phyloP scores from a whole-genome alignment of 2,329 filamentous ascomycete species.

The Aplosporella prunicola region DNA sequence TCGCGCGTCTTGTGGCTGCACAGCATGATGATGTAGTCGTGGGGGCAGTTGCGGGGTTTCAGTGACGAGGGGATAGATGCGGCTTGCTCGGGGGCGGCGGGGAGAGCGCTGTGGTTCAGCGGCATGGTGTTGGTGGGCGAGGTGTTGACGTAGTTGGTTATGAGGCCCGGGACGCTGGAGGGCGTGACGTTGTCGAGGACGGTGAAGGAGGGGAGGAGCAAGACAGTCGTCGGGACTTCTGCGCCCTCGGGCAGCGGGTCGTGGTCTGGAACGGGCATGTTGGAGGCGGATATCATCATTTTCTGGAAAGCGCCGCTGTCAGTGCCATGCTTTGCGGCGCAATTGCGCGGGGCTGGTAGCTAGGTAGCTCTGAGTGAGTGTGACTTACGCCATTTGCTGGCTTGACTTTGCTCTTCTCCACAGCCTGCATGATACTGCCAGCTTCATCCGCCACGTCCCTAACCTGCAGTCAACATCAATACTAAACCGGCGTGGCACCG shows the following conservation, averaged over 20 bases:
- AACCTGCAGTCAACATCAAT: slow-evolving; percentile 12
- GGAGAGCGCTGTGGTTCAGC: slow-evolving; percentile 31
- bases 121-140: slow-evolving; percentile 66
- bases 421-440: slow-evolving; percentile 47
- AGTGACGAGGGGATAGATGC: slow-evolving; percentile 53
- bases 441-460: slow-evolving; percentile 59
- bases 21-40: slow-evolving; percentile 79
- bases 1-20: slow-evolving; percentile 94
- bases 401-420: slow-evolving; percentile 42
- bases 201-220: slow-evolving; percentile 78
- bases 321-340: not conserved
- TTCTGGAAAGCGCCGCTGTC: slow-evolving; percentile 40
- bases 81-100: slow-evolving; percentile 16
- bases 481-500: slow-evolving; percentile 56
- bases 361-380: not conserved
- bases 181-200: slow-evolving; percentile 78
- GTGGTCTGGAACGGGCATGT: slow-evolving; percentile 71
- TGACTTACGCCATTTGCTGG: slow-evolving; percentile 59
- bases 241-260: slow-evolving; percentile 45
- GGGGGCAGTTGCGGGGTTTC: slow-evolving; percentile 59
- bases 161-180: slow-evolving; percentile 58
- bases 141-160: slow-evolving; percentile 58
- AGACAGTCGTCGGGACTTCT: slow-evolving; percentile 51
- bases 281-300: slow-evolving; percentile 84
- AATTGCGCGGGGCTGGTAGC: not conserved